These are phyloP conservation scores for Aspergillus ruber DNA, from an alignment of 2,329 filamentous ascomycete species.

Conservation along the genomic window DNA sequence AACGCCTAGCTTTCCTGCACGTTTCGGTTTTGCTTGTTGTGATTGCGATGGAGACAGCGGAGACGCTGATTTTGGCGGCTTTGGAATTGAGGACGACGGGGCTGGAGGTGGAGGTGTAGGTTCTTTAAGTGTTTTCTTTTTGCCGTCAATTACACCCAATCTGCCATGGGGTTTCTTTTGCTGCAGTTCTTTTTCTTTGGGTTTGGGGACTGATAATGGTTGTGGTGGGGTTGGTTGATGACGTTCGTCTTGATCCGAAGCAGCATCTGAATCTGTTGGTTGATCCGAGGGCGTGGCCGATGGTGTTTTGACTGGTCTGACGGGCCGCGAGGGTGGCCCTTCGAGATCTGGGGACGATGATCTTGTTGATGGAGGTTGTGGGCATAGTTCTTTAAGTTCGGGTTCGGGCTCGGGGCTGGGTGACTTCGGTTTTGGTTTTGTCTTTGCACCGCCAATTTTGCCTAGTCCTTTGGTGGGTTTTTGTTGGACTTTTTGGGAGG, in stretches of 20 bases:
- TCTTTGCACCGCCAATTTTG: constrained; percentile 26
- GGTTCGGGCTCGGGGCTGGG: neutral
- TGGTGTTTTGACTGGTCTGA: neutral
- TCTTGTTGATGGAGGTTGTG: neutral
- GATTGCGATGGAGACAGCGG: constrained; percentile 2
- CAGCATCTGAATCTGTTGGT: constrained; percentile 5
- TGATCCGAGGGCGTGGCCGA: neutral
- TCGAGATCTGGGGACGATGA: neutral
- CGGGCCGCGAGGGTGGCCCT: neutral
- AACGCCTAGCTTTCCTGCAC: constrained; percentile 25
- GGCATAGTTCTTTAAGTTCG: neutral
- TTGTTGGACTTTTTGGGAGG: constrained; percentile 4
- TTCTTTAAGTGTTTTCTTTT: constrained; percentile 16
- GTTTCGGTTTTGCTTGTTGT: constrained; percentile 15
- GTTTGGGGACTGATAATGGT: constrained; percentile 5
- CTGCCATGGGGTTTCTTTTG: constrained; percentile 10
- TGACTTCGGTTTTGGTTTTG: constrained; percentile 9
- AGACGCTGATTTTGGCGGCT: neutral
- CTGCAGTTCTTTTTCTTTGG: neutral
- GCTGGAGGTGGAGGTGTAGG: constrained; percentile 3
- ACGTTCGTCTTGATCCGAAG: neutral
- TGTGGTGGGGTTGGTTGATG: constrained; percentile 1
- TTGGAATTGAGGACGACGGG: constrained; percentile 6
- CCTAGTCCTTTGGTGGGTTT: constrained; percentile 16
- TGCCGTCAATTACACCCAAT: constrained; percentile 28